These are phyloP conservation scores for Paramecium octaurelia DNA, from an alignment of 73 alveolate species.

Conservation along the genomic window DNA sequence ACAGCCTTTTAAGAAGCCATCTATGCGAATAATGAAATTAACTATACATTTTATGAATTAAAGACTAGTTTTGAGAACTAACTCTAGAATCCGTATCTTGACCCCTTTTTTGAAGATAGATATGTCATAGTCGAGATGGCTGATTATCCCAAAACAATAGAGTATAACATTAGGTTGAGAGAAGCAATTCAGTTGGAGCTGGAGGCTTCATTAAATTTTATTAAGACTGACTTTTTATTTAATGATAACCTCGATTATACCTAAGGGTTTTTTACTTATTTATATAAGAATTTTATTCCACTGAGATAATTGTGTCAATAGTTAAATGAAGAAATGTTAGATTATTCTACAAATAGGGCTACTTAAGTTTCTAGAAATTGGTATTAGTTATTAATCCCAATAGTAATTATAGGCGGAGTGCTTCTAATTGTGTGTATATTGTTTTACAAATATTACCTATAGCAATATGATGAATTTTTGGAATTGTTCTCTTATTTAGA, in stretches of 20 bases:
- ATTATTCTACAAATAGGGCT: background rate
- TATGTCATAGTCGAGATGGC: background rate
- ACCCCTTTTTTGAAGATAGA: constrained; percentile 21
- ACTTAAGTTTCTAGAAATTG: background rate
- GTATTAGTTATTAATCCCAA: background rate
- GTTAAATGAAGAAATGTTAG: background rate
- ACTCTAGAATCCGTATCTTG: background rate
- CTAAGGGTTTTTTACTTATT: background rate
- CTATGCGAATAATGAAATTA: background rate
- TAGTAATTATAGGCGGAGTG: background rate
- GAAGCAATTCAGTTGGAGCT: background rate
- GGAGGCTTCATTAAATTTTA: background rate
- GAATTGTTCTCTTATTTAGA: background rate
- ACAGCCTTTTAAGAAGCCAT: background rate
- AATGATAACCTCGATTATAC: background rate
- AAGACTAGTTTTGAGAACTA: background rate
- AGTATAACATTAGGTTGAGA: background rate
- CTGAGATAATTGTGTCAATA: background rate
- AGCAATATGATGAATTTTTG: background rate
- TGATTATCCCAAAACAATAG: background rate
- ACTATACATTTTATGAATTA: background rate
- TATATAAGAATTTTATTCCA: background rate
- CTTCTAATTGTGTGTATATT: background rate
- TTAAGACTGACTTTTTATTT: background rate
- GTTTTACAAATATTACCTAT: background rate